Base-by-base conservation (phyloP, 495 filamentous ascomycete genomes). In the Penicillium samsonianum region DNA sequence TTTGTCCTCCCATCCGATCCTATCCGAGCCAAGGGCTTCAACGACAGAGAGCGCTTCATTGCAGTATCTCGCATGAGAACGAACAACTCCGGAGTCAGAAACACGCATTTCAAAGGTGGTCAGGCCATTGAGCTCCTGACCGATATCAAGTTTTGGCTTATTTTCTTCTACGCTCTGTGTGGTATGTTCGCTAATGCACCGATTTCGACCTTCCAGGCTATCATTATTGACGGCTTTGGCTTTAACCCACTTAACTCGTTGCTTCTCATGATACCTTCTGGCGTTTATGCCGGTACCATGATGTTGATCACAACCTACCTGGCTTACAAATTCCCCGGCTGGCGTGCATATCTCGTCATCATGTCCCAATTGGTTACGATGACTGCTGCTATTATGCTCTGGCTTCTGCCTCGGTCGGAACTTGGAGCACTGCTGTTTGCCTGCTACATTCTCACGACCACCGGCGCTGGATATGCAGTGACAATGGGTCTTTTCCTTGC, bases 61-160 rank as follows among this genome's bases (percentile, higher is more conserved):
- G 72, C 73, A 7, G 73, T 46, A 1, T 23, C 43, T 84, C 31
- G 78, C 81, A 58, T 71, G 81, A 40, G 70, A 82, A 23, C 72
- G 73, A 43, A 71, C 68, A 47, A 82, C 78, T 50, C 75, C 77
- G 60, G 78, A 72, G 50, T 82, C 74, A 53, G 70, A 77, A 26
- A 78, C 74, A 55, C 81, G 42, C 70, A 74, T 25, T 83, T 81
- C 58, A 80, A 81, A 49, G 74, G 64, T 61, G 65, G 72, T 7
- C 82, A 84, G 41, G 73, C 75, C 33, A 67, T 63, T 30, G 78
- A 81, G 55, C 70, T 76, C 12, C 62, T 81, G 16, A 38, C 45
- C 2, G 79, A 82, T 59, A 65, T 72, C 7, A 78, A 78, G 59
- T 75, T 76, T 11, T 80, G 74, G 76, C 66, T 78, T 6, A 64